phyloP scores from a whole-genome alignment of 768 basidiomycete species.

The Podaxis sp. region DNA sequence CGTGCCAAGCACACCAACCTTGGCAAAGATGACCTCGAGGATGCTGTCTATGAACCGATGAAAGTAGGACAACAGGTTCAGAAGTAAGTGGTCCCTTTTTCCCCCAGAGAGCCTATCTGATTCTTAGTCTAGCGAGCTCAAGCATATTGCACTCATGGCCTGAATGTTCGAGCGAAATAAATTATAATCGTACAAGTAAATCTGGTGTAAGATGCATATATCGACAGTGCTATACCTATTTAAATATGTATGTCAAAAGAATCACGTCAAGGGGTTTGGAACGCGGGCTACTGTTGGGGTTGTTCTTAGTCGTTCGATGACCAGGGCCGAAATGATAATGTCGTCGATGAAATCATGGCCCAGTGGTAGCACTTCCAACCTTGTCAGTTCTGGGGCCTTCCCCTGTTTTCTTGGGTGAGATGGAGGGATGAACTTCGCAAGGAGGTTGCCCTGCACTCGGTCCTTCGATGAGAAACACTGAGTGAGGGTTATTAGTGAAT shows the following conservation, averaged over 20 bases:
- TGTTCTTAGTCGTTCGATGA: constrained; percentile 40
- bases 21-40: constrained; percentile 40
- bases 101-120: constrained; percentile 3
- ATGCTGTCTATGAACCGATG: constrained; percentile 60
- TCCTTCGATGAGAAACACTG: constrained; percentile 43
- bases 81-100: constrained; percentile 45
- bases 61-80: constrained; percentile 90
- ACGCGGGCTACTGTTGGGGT: constrained; percentile 27
- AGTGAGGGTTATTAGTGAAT: constrained; percentile 2
- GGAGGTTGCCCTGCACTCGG: constrained; percentile 26
- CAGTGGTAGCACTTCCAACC: constrained; percentile 35
- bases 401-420: constrained; percentile 32
- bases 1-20: constrained; percentile 37
- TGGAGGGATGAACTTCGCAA: constrained; percentile 40
- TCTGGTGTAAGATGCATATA: constrained; percentile 2
- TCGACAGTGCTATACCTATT: not conserved
- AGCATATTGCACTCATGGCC: constrained; percentile 78
- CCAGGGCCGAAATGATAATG: constrained; percentile 38
- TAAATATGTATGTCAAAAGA: constrained; percentile 13
- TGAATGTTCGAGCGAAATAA: constrained; percentile 28
- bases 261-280: constrained; percentile 13
- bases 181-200: constrained; percentile 8
- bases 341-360: constrained; percentile 42
- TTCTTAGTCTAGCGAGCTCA: constrained; percentile 58
- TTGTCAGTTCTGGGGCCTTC: constrained; percentile 29